Base-by-base conservation (phyloP, 1,284 basidiomycete species). In the Violaceomyces palustris region DNA sequence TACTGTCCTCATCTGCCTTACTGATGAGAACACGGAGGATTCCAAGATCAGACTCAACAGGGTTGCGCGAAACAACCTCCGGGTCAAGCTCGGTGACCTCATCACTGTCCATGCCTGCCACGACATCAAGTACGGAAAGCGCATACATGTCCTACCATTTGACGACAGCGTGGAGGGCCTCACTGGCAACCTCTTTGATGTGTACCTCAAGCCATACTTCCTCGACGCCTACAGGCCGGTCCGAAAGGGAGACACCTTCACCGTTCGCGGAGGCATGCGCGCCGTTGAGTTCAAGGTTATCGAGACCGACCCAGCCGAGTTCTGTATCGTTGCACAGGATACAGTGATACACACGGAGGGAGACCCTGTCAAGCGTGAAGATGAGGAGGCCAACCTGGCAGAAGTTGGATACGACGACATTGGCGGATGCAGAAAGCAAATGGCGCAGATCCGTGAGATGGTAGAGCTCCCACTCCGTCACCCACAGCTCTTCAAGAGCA, bases 371-470 rank as follows among this genome's bases (percentile, higher is more conserved):
- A 97, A 98, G 80, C 85, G 94, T 50, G 94, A 99, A 75, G 94
- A 97, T 52, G 94, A 99, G 77, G 94, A 99, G 77, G 83, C 88
- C 31, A 96, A 93, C 75, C 82, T 99, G 25, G 86, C 83, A 61
- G 94, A 94, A 66, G 94, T 99, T 58, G 94, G 94, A 26, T 99
- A 99, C 74, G 94, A 99, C 69, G 93, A 99, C 72, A 93, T 98
- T 64, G 94, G 93, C 78, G 93, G 93, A 39, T 97, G 92, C 79
- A 83, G 93, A 66, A 98, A 98, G 76, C 94, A 98, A 76, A 91
- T 98, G 85, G 93, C 93, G 3, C 92, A 97, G 75, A 97, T 99
- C 55, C 91, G 94, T 75, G 94, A 98, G 79, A 84, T 98, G 42
- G 94, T 98, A 56, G 94, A 98, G 76, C 80, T 99, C 6, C 94